Percentiles rank a stretch among this genome's conserved stretches.
Conservation (phyloP, 345 rosid genomes). For the Rhizophora mangle region DNA sequence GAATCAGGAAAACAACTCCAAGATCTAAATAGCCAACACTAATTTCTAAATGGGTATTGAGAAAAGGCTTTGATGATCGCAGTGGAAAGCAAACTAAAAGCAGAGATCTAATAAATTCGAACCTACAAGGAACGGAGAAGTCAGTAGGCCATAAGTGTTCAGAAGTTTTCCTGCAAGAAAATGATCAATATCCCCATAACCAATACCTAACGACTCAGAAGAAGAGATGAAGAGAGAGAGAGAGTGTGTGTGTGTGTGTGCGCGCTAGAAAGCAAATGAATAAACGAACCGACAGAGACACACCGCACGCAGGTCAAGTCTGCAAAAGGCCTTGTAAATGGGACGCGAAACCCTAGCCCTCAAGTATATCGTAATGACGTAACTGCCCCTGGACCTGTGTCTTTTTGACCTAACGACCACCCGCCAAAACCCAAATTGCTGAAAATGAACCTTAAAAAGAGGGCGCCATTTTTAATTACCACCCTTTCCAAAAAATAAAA, state of each 20-base stretch:
- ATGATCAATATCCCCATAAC: no score
- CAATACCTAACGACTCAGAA: no score
- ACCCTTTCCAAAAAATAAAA: not conserved
- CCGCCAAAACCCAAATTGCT: conserved; percentile 19
- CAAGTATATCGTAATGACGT: not conserved
- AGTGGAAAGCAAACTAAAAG: no score
- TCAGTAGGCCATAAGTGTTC: no score
- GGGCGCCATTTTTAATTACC: not conserved
- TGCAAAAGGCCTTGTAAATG: conserved; percentile 25
- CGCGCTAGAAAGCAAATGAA: no score
- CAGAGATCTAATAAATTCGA: no score
- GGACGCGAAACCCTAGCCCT: conserved; percentile 33
- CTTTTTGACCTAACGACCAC: conserved; percentile 8
- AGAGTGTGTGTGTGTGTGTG: no score
- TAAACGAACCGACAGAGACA: no score
- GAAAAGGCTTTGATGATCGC: no score
- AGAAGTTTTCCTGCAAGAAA: no score
- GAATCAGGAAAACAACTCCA: not conserved
- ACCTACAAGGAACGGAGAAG: no score
- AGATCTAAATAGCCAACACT: not conserved
- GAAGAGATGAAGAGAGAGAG: no score
- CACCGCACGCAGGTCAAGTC: conserved; percentile 6
- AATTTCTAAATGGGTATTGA: not conserved
- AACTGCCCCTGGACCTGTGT: not conserved
- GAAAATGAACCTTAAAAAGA: conserved; percentile 16